A percentile compares a stretch with the other conserved stretches of the same genome.
Evolutionary conservation across 345 rosid species (phyloP).

Genomic region (Turritis glabra): DNA sequence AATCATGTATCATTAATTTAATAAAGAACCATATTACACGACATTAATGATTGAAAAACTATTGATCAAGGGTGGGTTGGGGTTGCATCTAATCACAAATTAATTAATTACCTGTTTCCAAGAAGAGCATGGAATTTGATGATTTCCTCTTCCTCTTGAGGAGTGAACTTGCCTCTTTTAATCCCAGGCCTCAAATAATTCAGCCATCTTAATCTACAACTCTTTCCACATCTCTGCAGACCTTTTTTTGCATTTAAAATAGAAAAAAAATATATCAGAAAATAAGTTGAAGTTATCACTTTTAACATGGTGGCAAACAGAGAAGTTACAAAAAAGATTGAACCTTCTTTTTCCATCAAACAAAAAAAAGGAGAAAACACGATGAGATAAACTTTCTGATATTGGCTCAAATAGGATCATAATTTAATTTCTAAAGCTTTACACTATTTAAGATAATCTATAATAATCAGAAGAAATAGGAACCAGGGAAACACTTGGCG

Average conservation of each 20-base stretch:
- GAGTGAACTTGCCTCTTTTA: constrained; percentile 35
- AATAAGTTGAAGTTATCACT: not conserved
- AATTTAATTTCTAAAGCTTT: not conserved
- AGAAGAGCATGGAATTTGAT: constrained; percentile 27
- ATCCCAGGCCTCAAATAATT: constrained; percentile 41
- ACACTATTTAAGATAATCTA: not conserved
- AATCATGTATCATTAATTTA: not conserved
- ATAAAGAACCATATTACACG: not conserved
- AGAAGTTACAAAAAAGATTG: not conserved
- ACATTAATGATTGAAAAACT: not conserved
- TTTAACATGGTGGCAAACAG: constrained; percentile 14
- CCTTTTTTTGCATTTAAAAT: constrained; percentile 1
- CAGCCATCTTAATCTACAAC: constrained; percentile 40
- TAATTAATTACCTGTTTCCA: constrained; percentile 34
- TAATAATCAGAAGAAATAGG: not conserved
- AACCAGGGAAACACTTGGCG: not conserved
- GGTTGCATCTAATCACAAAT: not conserved
- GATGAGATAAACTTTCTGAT: not conserved
- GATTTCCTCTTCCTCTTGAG: constrained; percentile 35
- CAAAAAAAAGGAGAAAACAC: not conserved
- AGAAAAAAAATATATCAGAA: not conserved
- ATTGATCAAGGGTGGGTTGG: not conserved
- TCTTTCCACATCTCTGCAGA: constrained; percentile 40
- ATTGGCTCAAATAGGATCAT: not conserved
- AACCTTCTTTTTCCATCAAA: constrained; percentile 3